Base-by-base conservation (phyloP, 768 basidiomycete species). In the Russula virescens region DNA sequence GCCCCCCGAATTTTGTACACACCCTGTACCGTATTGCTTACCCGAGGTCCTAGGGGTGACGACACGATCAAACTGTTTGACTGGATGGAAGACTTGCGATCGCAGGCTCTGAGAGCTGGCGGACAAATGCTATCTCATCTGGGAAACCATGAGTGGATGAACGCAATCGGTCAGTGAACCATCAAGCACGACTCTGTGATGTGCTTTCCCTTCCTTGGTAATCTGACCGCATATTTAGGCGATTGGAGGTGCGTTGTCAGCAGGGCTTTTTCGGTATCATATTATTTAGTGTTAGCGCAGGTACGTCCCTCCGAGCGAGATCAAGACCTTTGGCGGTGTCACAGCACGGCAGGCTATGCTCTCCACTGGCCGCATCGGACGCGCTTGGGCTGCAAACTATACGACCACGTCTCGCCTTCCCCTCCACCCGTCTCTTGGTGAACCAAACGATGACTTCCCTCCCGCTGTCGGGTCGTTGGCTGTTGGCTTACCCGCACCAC, bases 91-190 rank as follows among this genome's bases (percentile, higher is more conserved):
- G 75, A 75, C 43, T 79, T 99, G 8, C 84, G 95, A 26, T 80
- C 75, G 9, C 85, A 98, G 72, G 95, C 96, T 0, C 73, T 73
- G 5, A 74, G 75, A 0, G 76, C 73, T 16, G 92, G 92, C 4
- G 94, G 91, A 2, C 80, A 78, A 5, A 80, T 99, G 16, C 71
- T 96, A 35, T 85, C 82, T 14, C 81, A 91, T 58, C 76, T 98
- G 38, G 97, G 97, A 26, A 99, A 99, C 72, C 97, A 99, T 68
- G 97, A 98, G 73, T 87, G 88, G 79, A 97, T 98, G 93, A 95
- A 95, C 67, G 85, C 83, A 16, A 86, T 92, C 62, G 89, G 89
- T 87, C 67, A 23, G 73, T 64, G 19, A 42, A 51, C 18, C 53
- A 64, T 56, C 48, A 28, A 52, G 16, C 11, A 13, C 31, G 25